Evolutionary conservation across 2,329 filamentous ascomycete species (phyloP).

Genomic region (Sclerotinia spermophila): DNA sequence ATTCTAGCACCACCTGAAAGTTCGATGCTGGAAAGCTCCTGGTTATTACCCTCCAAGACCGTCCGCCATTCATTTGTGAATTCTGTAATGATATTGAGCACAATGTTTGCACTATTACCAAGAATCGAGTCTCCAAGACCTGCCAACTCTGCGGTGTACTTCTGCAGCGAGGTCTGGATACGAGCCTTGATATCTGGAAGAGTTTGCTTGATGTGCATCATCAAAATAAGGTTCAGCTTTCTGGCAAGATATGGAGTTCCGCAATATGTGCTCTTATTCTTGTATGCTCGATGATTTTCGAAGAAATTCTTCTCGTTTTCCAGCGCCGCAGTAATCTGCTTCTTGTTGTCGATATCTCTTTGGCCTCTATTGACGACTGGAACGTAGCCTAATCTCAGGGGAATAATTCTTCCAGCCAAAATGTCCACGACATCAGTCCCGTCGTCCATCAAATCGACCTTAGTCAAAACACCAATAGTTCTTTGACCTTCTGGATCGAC

Average conservation of each 20-base stretch:
- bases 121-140: conserved; percentile 90
- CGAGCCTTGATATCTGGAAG: conserved; percentile 97
- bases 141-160: conserved; percentile 79
- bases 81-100: conserved; percentile 98
- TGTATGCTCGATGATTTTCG: conserved; percentile 96
- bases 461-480: conserved; percentile 97
- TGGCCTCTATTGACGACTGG: conserved; percentile 98
- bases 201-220: conserved; percentile 99
- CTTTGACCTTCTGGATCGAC: conserved; percentile 96
- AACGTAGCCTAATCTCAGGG: conserved; percentile 88
- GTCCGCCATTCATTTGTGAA: conserved; percentile 98
- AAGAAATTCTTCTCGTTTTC: conserved; percentile 97
- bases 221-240: conserved; percentile 96
- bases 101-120: conserved; percentile 92
- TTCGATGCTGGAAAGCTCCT: conserved; percentile 89
- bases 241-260: conserved; percentile 94
- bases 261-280: conserved; percentile 98
- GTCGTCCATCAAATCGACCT: conserved; percentile 98
- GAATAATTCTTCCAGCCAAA: conserved; percentile 94
- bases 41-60: conserved; percentile 93
- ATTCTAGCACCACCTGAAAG: conserved; percentile 96
- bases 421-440: conserved; percentile 99
- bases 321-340: conserved; percentile 83
- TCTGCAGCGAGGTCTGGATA: conserved; percentile 88
- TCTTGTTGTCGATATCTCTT: conserved; percentile 97